phyloP scores from a whole-genome alignment of 768 basidiomycete genomes.

The Zangia roseola region DNA sequence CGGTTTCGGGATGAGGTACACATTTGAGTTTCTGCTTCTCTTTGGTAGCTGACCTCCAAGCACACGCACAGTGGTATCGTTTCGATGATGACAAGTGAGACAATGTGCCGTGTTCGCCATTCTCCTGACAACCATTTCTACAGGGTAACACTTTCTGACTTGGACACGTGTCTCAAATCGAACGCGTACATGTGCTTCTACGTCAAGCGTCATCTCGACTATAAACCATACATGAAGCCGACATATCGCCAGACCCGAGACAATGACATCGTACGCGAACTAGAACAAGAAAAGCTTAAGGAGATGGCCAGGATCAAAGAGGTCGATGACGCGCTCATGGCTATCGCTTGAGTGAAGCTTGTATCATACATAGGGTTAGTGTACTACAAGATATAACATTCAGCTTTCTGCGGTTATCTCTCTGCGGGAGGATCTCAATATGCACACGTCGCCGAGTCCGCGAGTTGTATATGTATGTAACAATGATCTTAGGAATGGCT shows the following conservation, averaged over 20 bases:
- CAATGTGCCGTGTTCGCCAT: conserved; percentile 19
- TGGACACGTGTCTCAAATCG: conserved; percentile 67
- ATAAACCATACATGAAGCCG: conserved; percentile 68
- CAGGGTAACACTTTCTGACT: conserved; percentile 71
- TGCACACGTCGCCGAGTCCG: conserved; percentile 5
- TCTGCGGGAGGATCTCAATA: conserved; percentile 1
- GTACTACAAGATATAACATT: background rate
- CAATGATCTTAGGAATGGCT: background rate
- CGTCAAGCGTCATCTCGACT: conserved; percentile 85
- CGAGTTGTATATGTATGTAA: conserved; percentile 2
- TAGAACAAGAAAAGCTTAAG: conserved; percentile 51
- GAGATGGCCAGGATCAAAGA: conserved; percentile 56
- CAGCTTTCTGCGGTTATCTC: conserved; percentile 10
- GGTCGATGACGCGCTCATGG: conserved; percentile 65
- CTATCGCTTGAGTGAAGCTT: conserved; percentile 26
- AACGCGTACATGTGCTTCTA: conserved; percentile 95
- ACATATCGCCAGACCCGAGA: conserved; percentile 67
- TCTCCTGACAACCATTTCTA: background rate
- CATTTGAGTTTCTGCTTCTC: background rate
- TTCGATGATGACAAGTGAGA: conserved; percentile 90
- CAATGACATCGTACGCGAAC: conserved; percentile 61
- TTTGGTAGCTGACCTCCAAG: background rate
- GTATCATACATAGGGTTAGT: background rate
- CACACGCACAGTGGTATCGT: conserved; percentile 71
- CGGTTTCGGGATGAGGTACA: conserved; percentile 79